Conservation (phyloP, 352 stramenopile genomes). For the Phytophthora lateralis region DNA sequence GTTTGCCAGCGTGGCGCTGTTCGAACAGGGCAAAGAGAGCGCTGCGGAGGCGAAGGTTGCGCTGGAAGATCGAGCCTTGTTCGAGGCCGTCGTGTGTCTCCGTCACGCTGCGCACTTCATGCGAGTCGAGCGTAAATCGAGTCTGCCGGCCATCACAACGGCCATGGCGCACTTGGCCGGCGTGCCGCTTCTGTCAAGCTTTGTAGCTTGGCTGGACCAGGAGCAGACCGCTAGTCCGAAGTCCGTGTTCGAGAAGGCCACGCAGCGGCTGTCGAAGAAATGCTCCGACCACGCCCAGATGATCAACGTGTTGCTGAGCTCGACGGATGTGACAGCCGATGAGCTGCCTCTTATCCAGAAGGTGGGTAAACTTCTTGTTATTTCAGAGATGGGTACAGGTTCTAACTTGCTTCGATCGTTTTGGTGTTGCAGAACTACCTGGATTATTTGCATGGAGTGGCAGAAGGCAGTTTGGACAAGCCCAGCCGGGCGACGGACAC, state of each 20-base stretch:
- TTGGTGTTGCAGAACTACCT: slow-evolving; percentile 45
- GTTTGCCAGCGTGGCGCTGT: slow-evolving; percentile 37
- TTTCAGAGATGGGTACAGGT: slow-evolving; percentile 1
- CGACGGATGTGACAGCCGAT: slow-evolving; percentile 42
- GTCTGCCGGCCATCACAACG: slow-evolving; percentile 49
- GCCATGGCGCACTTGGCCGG: slow-evolving; percentile 50
- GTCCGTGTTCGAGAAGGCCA: slow-evolving; percentile 20
- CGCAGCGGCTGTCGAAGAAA: slow-evolving; percentile 45
- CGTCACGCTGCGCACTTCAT: slow-evolving; percentile 63
- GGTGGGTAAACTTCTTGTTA: slow-evolving; percentile 30
- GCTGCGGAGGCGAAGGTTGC: slow-evolving; percentile 22
- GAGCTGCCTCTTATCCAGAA: slow-evolving; percentile 49
- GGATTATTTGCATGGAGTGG: slow-evolving; percentile 38
- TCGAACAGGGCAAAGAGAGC: slow-evolving; percentile 31
- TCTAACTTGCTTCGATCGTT: slow-evolving; percentile 19
- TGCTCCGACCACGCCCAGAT: slow-evolving; percentile 38
- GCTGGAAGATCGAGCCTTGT: slow-evolving; percentile 28
- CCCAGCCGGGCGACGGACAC: slow-evolving; percentile 4
- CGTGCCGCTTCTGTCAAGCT: slow-evolving; percentile 49
- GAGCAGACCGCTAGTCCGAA: slow-evolving; percentile 29
- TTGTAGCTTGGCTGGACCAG: slow-evolving; percentile 52
- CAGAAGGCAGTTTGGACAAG: slow-evolving; percentile 29
- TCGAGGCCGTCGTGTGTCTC: slow-evolving; percentile 46
- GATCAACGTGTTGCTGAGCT: slow-evolving; percentile 55
- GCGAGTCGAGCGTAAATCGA: slow-evolving; percentile 52